These are phyloP conservation scores for Harringtonia lauricola DNA, from an alignment of 2,329 filamentous ascomycete species.

Conservation along the genomic window DNA sequence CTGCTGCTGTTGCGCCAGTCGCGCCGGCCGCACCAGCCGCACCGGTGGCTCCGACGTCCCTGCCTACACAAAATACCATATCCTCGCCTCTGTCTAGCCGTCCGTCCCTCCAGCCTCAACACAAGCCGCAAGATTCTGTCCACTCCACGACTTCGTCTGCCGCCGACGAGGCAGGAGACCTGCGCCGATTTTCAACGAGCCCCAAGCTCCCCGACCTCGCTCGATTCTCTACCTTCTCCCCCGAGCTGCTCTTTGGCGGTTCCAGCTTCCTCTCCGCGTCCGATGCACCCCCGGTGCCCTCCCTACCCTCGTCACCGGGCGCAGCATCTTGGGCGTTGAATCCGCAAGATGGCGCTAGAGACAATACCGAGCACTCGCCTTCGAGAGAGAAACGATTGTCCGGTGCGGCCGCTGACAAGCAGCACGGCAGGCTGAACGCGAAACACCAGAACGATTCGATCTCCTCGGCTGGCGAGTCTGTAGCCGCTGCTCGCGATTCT, in stretches of 20 bases:
- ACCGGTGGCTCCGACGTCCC: background rate
- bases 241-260: constrained; percentile 40
- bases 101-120: background rate
- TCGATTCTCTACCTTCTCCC: constrained; percentile 49
- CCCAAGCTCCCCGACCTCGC: constrained; percentile 46
- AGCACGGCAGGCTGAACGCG: background rate
- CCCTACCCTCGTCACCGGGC: constrained; percentile 8
- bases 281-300: constrained; percentile 16
- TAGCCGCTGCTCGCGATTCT: constrained; percentile 3
- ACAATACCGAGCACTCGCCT: too few species aligned
- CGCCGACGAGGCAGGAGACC: background rate
- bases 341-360: background rate
- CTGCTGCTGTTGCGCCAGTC: background rate
- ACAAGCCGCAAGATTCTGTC: constrained; percentile 4
- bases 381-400: background rate
- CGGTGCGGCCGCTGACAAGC: background rate
- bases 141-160: background rate
- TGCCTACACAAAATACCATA: too few species aligned
- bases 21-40: background rate
- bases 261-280: constrained; percentile 13
- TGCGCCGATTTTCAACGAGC: constrained; percentile 34
- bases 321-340: background rate
- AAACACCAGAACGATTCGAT: background rate
- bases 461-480: background rate
- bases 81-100: background rate